A percentile compares a stretch with the other conserved stretches of the same genome.
phyloP scores from a whole-genome alignment of 106 monocot species.

The Dioscorea alata region DNA sequence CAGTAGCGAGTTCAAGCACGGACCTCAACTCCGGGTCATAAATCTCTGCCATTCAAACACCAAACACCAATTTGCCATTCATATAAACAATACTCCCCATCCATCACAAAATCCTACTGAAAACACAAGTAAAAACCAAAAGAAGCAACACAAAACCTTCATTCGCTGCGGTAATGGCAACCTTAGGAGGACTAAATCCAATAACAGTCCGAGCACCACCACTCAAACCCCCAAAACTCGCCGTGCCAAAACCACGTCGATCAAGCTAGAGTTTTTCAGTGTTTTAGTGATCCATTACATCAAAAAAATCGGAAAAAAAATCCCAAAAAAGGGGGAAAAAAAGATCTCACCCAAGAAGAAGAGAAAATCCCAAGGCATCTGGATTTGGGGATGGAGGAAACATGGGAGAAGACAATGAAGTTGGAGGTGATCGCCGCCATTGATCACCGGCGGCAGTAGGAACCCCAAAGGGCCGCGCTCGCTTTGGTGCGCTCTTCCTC shows the following conservation, averaged over 20 bases:
- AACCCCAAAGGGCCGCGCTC: neutral
- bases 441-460: neutral
- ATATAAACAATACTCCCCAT: neutral
- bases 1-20: constrained; percentile 87
- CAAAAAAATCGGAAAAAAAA: neutral
- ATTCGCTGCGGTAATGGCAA: constrained; percentile 8
- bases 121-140: neutral
- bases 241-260: neutral
- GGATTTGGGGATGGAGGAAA: neutral
- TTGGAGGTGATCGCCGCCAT: neutral
- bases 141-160: constrained; percentile 13
- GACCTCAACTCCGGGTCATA: constrained; percentile 79
- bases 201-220: neutral
- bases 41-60: constrained; percentile 20
- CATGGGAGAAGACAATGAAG: neutral
- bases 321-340: neutral
- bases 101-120: too few species aligned
- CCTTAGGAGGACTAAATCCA: constrained; percentile 16
- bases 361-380: neutral
- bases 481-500: too few species aligned
- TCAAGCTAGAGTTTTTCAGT: neutral
- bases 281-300: neutral
- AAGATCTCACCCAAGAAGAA: constrained; percentile 13
- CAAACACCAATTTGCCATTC: neutral
- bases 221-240: neutral